Evolutionary conservation across 257 asterid genomes (phyloP), one percentile per base, ranked within the genome.

Genomic region (Jacaranda mimosifolia): DNA sequence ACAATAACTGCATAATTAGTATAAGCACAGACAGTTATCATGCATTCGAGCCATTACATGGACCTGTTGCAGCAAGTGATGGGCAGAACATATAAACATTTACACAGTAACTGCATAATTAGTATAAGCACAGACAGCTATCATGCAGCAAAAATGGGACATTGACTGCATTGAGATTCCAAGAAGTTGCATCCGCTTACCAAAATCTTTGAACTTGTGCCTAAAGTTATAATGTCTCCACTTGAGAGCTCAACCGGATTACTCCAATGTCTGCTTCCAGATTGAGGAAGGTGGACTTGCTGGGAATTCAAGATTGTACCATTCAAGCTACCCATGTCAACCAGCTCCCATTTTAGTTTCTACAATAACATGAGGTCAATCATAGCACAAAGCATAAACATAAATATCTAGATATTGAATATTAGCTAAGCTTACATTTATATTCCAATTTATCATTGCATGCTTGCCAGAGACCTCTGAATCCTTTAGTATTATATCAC

Each of bases 401-500:
- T 86, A 86, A 80, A 80, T 76, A 66, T 73, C 68, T 5, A 69
- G 68, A 72, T 88, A 65, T 38, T 51, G 68, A 72, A 80, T 53
- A 83, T 55, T 67, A 58, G 63, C 51, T 67, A 68, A 59, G 58
- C 91, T 83, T 90, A 95, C 99, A 82, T 87, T 90, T 55, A 74
- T 69, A 74, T 93, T 93, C 99, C 99, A 95, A 78, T 89, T 88
- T 79, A 95, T 91, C 91, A 72, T 83, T 35, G 98, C 98, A 68
- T 95, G 99, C 92, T 95, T 93, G 78, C 99, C 99, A 71, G 99
- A 95, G 74, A 95, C 97, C 84, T 95, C 99, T 6, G 97, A 89
- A 81, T 95, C 99, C 84, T 82, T 89, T 51, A 95, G 81, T 83
- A 91, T 63, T 73, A 95, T 26, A 84, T 86, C 94, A 88, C 91